Percentiles rank a stretch among this genome's conserved stretches.
Conservation (phyloP, 2,329 filamentous ascomycete genomes). For the Xylaria sp. region DNA sequence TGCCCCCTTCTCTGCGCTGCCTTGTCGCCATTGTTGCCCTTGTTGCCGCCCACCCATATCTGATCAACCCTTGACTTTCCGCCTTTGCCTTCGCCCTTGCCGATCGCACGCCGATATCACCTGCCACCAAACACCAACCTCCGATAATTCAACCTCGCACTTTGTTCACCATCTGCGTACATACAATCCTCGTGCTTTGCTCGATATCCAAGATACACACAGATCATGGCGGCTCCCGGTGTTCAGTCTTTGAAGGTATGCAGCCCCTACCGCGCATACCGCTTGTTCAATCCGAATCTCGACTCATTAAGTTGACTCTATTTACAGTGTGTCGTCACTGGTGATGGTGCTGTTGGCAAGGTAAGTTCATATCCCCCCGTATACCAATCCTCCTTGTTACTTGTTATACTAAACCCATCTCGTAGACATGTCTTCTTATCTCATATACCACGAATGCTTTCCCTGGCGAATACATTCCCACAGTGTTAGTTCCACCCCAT, state of each 20-base stretch:
- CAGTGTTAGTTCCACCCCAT: slow-evolving; percentile 70
- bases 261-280: slow-evolving; percentile 25
- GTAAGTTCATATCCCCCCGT: slow-evolving; percentile 55
- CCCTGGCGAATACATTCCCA: slow-evolving; percentile 99
- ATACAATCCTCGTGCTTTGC: slow-evolving; percentile 22
- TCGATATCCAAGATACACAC: slow-evolving; percentile 31
- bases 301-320: slow-evolving; percentile 44
- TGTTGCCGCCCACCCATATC: slow-evolving; percentile 27
- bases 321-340: slow-evolving; percentile 91
- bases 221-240: slow-evolving; percentile 79
- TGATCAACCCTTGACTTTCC: slow-evolving; percentile 12
- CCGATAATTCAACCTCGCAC: slow-evolving; percentile 19
- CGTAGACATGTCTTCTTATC: slow-evolving; percentile 95
- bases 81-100: too few species aligned
- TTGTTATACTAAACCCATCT: background rate
- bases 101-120: slow-evolving; percentile 18
- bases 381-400: too few species aligned
- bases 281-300: slow-evolving; percentile 29
- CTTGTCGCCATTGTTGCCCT: slow-evolving; percentile 5
- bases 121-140: slow-evolving; percentile 18
- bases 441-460: slow-evolving; percentile 99
- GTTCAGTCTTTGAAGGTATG: slow-evolving; percentile 91
- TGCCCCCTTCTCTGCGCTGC: too few species aligned
- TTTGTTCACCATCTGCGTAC: slow-evolving; percentile 18
- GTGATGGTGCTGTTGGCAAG: slow-evolving; percentile 99